Evolutionary conservation across 768 basidiomycete species (phyloP), one percentile per base, ranked within the genome.

Genomic region (Fomitopsis serialis): DNA sequence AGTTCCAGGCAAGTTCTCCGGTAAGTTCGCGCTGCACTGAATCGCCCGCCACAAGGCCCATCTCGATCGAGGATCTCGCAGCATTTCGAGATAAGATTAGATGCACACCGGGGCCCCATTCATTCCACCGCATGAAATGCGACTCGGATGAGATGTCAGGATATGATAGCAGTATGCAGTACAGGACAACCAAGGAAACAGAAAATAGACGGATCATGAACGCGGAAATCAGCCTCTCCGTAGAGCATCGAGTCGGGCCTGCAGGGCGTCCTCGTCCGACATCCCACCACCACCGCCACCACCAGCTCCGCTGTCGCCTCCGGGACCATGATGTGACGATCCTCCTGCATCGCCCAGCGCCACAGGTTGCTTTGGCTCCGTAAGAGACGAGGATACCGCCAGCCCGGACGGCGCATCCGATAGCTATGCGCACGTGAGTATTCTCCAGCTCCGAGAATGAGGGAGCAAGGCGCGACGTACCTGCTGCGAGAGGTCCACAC

Each of bases 191-290:
- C 11, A 6, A 32, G 11, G 6, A 5, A 32, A 11, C 5, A 32
- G 29, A 32, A 32, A 5, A 11, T 32, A 11, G 6, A 32, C 6
- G 29, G 5, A 32, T 32, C 29, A 11, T 32, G 29, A 11, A 5
- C 6, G 29, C 11, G 21, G 27, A 40, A 19, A 42, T 75, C 67
- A 89, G 34, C 86, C 81, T 63, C 85, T 77, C 56, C 92, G 79
- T 50, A 98, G 74, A 34, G 94, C 92, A 71, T 98, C 94, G 58
- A 99, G 68, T 56, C 97, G 77, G 17, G 94, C 92, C 71, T 98
- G 97, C 50, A 99, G 76, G 36, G 89, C 91, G 67, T 97, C 95
- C 70, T 98, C 90, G 59, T 95, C 96, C 1, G 85, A 77, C 58
- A 73, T 64, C 34, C 70, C 74, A 32, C 67, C 76, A 2, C 70